A percentile compares a stretch with the other conserved stretches of the same genome.
Evolutionary conservation across 176 grass and related monocot genomes (phyloP).

Genomic region (Elymus sibiricus): DNA sequence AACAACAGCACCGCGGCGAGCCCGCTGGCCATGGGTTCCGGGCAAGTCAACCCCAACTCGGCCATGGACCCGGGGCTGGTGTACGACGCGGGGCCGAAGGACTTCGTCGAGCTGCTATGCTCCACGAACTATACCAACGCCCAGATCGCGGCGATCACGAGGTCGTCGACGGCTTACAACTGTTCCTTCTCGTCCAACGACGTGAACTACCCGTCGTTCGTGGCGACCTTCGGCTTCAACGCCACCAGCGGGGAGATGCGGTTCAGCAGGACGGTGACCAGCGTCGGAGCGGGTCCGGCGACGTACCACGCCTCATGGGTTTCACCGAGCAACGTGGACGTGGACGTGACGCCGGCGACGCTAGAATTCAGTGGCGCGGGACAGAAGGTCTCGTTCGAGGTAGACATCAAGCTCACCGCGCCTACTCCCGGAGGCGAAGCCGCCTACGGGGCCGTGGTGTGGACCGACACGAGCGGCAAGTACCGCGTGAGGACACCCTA

Average conservation of each 20-base stretch:
- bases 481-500: slow-evolving; percentile 33
- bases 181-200: slow-evolving; percentile 42
- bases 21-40: slow-evolving; percentile 65
- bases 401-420: slow-evolving; percentile 29
- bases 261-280: slow-evolving; percentile 46
- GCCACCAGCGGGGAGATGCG: slow-evolving; percentile 12
- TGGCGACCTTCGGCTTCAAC: slow-evolving; percentile 18
- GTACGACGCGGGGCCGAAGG: slow-evolving; percentile 52
- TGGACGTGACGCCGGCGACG: slow-evolving; percentile 28
- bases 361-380: slow-evolving; percentile 27
- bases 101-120: slow-evolving; percentile 66
- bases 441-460: slow-evolving; percentile 27
- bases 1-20: slow-evolving; percentile 19
- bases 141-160: slow-evolving; percentile 64
- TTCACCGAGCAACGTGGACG: slow-evolving; percentile 14
- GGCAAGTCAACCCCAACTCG: slow-evolving; percentile 61
- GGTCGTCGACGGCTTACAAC: slow-evolving; percentile 35
- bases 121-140: slow-evolving; percentile 59
- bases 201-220: slow-evolving; percentile 57
- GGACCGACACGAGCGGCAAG: slow-evolving; percentile 30
- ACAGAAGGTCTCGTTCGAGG: slow-evolving; percentile 30
- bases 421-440: not conserved
- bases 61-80: slow-evolving; percentile 74
- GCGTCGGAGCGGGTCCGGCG: not conserved
- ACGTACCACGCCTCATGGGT: slow-evolving; percentile 14